Conservation (phyloP, 306 rosid species). For the Corylus avellana region DNA sequence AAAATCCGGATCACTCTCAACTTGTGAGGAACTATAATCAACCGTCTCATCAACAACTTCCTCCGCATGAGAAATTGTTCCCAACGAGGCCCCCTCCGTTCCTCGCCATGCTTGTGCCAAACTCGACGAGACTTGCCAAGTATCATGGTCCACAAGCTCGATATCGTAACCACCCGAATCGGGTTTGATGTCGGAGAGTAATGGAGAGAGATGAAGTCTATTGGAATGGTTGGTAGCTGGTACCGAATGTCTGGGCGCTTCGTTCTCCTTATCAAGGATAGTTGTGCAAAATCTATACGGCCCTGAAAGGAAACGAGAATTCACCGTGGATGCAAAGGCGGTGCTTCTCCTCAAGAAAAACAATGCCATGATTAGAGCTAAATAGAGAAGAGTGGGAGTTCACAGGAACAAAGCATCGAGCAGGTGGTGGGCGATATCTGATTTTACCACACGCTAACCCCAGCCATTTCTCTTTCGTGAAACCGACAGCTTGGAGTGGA, state of each 20-base stretch:
- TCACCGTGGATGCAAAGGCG: slow-evolving; percentile 23
- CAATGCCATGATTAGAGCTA: slow-evolving; percentile 21
- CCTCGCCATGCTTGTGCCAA: slow-evolving; percentile 64
- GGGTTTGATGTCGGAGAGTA: slow-evolving; percentile 42
- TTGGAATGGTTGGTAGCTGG: slow-evolving; percentile 33
- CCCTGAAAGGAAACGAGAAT: slow-evolving; percentile 26
- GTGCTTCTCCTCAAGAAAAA: slow-evolving; percentile 41
- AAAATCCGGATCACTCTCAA: slow-evolving; percentile 52
- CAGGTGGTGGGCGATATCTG: slow-evolving; percentile 19
- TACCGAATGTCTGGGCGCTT: slow-evolving; percentile 8
- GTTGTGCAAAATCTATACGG: slow-evolving; percentile 29
- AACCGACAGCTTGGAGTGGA: background rate
- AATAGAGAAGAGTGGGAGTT: background rate
- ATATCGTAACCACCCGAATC: slow-evolving; percentile 45
- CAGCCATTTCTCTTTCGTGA: background rate
- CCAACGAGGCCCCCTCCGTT: slow-evolving; percentile 23
- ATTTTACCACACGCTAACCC: no score
- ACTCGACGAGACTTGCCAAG: slow-evolving; percentile 69
- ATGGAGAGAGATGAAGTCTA: slow-evolving; percentile 49
- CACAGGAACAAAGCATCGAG: slow-evolving; percentile 26
- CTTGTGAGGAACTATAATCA: slow-evolving; percentile 29
- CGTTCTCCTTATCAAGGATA: slow-evolving; percentile 30
- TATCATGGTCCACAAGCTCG: slow-evolving; percentile 67
- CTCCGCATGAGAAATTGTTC: slow-evolving; percentile 21
- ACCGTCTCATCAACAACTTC: slow-evolving; percentile 34